A percentile compares a stretch with the other conserved stretches of the same genome.
Evolutionary conservation across 495 filamentous ascomycete genomes (phyloP).

Genomic region (Aspergillus haitiensis): DNA sequence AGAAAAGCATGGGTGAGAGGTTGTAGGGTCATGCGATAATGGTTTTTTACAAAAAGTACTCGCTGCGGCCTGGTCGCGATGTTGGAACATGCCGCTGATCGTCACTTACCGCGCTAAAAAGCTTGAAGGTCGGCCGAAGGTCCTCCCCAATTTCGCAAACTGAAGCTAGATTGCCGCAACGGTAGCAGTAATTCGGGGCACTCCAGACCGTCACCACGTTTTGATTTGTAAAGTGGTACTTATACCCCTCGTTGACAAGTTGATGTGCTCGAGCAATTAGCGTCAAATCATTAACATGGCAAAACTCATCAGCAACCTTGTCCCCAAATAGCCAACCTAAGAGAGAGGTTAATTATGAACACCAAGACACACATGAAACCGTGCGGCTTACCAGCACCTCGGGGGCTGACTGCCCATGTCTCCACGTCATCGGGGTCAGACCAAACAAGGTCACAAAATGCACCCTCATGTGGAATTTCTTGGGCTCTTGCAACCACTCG

Average conservation of each 20-base stretch:
- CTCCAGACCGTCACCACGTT: constrained; percentile 99
- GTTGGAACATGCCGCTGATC: constrained; percentile 84
- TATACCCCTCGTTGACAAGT: constrained; percentile 97
- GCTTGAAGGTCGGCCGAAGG: constrained; percentile 83
- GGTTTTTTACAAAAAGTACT: constrained; percentile 84
- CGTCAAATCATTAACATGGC: constrained; percentile 93
- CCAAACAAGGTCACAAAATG: constrained; percentile 98
- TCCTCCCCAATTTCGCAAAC: constrained; percentile 92
- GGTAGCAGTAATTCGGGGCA: constrained; percentile 98
- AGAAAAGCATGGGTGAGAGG: not conserved
- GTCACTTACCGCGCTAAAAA: constrained; percentile 93
- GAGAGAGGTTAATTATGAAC: not conserved
- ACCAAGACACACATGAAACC: not conserved
- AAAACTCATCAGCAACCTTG: constrained; percentile 98
- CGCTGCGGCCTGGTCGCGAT: constrained; percentile 75
- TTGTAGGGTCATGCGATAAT: constrained; percentile 20
- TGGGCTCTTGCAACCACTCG: constrained; percentile 96
- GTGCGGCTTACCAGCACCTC: constrained; percentile 68
- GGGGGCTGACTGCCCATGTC: constrained; percentile 93
- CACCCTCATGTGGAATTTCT: constrained; percentile 97
- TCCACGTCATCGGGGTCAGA: constrained; percentile 98
- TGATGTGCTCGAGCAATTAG: constrained; percentile 96
- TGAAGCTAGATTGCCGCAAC: constrained; percentile 93
- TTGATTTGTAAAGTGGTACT: constrained; percentile 93
- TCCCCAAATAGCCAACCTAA: constrained; percentile 91